Evolutionary conservation across 768 basidiomycete genomes (phyloP), one percentile per base, ranked within the genome.

Genomic region (Tephrocybe sp.): DNA sequence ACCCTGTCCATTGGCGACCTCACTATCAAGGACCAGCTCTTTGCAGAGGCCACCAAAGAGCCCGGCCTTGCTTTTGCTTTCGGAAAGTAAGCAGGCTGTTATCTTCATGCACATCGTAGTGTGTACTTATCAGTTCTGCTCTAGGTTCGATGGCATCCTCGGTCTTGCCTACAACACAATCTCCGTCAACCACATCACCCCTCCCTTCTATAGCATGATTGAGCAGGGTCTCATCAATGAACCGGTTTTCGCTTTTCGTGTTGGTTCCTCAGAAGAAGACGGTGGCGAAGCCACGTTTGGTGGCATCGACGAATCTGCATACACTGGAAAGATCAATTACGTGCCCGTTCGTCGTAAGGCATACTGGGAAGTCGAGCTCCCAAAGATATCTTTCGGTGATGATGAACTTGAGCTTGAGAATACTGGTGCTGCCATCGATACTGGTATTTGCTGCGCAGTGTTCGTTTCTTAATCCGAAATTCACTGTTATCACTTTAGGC

Each of bases 61-160:
- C 97, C 97, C 18, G 97, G 97, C 39, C 85, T 99, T 43, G 87
- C 95, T 4, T 99, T 99, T 66, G 96, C 97, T 23, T 98, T 96
- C 58, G 93, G 93, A 65, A 93, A 89, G 89, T 93, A 60, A 63
- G 89, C 74, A 11, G 24, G 18, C 20, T 42, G 37, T 12, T 34
- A 17, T 45, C 28, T 25, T 12, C 17, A 25, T 15, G n/a, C 36
- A 10, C 18, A 6, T 23, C 10, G 17, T 24, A 30, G 7, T 34
- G 14, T 42, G 14, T 11, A 33, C 7, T 10, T 15, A n/a, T 15
- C 43, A 14, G 14, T 24, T 20, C 10, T 1, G 4, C 30, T 41
- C 17, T 25, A 95, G 93, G 73, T 96, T 96, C 59, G 95, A 98
- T 65, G 96, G 94, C 49, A 95, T 98, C 57, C 74, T 96, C 28